A percentile compares a stretch with the other conserved stretches of the same genome.
These are phyloP conservation scores for Tolypocladium tropicale DNA, from an alignment of 2,329 filamentous ascomycete genomes.

Conservation along the genomic window DNA sequence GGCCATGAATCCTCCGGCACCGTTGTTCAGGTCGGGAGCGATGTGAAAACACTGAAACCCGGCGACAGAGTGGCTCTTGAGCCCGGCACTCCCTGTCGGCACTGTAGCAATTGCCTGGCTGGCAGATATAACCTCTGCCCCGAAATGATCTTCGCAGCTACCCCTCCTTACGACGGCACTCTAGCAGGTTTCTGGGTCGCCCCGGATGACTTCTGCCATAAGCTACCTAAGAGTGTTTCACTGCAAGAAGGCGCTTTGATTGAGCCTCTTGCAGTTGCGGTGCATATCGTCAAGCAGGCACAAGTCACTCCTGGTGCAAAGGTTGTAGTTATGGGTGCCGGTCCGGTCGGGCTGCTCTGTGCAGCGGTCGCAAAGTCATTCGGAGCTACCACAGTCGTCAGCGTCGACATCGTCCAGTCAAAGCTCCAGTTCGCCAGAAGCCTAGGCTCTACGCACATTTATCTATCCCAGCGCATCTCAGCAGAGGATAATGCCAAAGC, in stretches of 20 bases:
- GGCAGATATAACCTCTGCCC: conserved; percentile 87
- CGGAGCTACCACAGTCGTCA: conserved; percentile 74
- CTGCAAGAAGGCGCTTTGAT: conserved; percentile 84
- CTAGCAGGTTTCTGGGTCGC: conserved; percentile 76
- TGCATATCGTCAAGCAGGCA: conserved; percentile 74
- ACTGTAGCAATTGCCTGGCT: conserved; percentile 66
- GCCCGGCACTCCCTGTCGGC: conserved; percentile 77
- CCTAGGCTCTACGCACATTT: conserved; percentile 64
- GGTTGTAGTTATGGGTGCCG: conserved; percentile 78
- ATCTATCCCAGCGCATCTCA: conserved; percentile 50
- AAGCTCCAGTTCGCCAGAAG: conserved; percentile 68
- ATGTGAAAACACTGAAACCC: conserved; percentile 50
- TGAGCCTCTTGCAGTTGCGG: conserved; percentile 78
- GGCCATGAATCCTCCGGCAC: conserved; percentile 69
- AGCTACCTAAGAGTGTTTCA: conserved; percentile 67
- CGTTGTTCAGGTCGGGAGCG: conserved; percentile 57
- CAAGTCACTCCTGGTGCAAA: conserved; percentile 61
- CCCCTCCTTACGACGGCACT: conserved; percentile 83
- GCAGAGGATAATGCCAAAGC: conserved; percentile 66
- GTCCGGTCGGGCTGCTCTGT: conserved; percentile 80
- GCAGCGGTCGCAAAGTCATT: conserved; percentile 76
- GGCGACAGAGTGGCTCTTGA: conserved; percentile 90
- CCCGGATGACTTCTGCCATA: conserved; percentile 87
- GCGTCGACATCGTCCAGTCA: conserved; percentile 73
- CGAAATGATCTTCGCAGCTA: conserved; percentile 84